These are phyloP conservation scores for Fraxinus angustifolia DNA, from an alignment of 305 asterid species.

Conservation along the genomic window DNA sequence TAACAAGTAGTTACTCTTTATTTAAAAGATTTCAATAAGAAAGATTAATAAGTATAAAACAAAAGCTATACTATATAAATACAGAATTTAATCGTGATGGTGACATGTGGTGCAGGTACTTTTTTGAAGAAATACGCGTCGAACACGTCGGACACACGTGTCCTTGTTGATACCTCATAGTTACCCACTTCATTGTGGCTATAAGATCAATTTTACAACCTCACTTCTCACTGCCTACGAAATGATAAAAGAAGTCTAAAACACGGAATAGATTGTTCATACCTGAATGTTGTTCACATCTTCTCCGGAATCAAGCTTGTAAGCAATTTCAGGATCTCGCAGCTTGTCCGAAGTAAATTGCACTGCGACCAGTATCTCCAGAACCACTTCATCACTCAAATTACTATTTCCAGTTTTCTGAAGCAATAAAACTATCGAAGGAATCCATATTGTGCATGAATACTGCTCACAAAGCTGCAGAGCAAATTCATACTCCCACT, in stretches of 20 bases:
- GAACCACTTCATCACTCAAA: slow-evolving; percentile 40
- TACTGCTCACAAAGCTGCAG: slow-evolving; percentile 63
- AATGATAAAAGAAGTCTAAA: not conserved
- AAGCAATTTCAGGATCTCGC: slow-evolving; percentile 70
- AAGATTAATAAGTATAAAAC: not conserved
- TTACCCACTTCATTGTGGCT: not conserved
- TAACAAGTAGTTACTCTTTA: not conserved
- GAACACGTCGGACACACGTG: not conserved
- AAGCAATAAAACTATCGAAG: slow-evolving; percentile 58
- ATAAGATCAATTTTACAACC: not conserved
- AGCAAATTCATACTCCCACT: slow-evolving; percentile 82
- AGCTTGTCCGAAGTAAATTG: slow-evolving; percentile 64
- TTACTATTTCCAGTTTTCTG: slow-evolving; percentile 46
- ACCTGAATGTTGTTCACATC: slow-evolving; percentile 63
- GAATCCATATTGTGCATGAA: slow-evolving; percentile 76
- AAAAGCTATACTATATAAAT: not conserved
- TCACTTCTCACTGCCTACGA: not conserved
- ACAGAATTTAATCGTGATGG: not conserved
- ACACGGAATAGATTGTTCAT: slow-evolving; percentile 6
- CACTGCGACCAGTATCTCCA: slow-evolving; percentile 55
- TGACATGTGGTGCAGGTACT: not conserved
- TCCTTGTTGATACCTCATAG: not conserved
- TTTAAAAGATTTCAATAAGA: too few species aligned
- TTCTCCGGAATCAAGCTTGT: slow-evolving; percentile 64
- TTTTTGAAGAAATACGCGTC: not conserved